Evolutionary conservation across 345 rosid species (phyloP), one percentile per base, ranked within the genome.

Genomic region (Lagerstroemia speciosa): DNA sequence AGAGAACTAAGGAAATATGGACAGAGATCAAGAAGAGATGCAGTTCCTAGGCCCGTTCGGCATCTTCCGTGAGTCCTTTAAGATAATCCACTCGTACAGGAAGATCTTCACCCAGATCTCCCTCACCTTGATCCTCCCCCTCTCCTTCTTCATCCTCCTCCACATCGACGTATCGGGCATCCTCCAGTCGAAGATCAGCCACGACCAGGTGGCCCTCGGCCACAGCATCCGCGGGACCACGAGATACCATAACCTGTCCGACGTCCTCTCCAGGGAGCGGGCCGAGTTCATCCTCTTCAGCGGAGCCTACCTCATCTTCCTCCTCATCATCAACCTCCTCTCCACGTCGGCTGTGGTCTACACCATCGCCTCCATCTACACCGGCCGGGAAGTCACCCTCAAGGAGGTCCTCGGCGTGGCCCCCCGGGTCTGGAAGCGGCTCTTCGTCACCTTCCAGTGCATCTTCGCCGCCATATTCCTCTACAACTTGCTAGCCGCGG

Each of bases 301-400:
- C 11, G 73, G 55, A 1, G 78, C 65, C 16, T 83, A 82, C 74
- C 45, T 78, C 73, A 76, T 80, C 27, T 65, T 77, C 69, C 22
- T 61, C 40, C 70, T 82, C 45, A 55, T 69, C 58, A 65, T 83
- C 65, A 80, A 83, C 17, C 83, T 83, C 27, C 68, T 86, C 8
- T 86, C 90, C 6, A 86, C 90, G 0, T 74, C 88, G 0, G 88
- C 86, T 1, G 86, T 82, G 10, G 90, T 83, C 32, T 86, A 83
- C 78, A 77, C 86, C 73, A 62, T 86, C 45, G 88, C 90, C 17
- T 77, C 70, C 41, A 41, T 82, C 20, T 82, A 83, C 69, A 82
- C 90, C 6, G 76, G 67, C 67, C 67, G 78, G 43, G 82, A 82
- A 2, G 60, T 82, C 36, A 64, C 68, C 2, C 82, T 86, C 71